These are phyloP conservation scores for Rhynchosporium agropyri DNA, from an alignment of 2,329 filamentous ascomycete species.

Conservation along the genomic window DNA sequence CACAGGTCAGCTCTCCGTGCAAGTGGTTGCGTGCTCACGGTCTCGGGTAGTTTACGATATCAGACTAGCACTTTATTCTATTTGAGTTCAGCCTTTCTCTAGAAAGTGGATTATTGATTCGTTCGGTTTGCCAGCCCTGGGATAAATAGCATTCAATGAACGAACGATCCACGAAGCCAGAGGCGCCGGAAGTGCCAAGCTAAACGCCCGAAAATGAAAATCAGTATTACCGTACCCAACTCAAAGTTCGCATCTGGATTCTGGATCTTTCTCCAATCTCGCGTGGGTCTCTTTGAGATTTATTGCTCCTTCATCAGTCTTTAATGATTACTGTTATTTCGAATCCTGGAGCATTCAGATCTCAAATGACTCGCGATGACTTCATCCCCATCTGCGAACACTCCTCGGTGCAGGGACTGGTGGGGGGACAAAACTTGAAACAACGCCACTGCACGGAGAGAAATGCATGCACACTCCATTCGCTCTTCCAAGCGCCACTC, in stretches of 20 bases:
- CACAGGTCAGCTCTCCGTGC: no score
- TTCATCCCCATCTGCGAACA: not conserved
- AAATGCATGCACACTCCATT: constrained; percentile 3
- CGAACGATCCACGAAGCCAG: constrained; percentile 6
- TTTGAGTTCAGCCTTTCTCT: no score
- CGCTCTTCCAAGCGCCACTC: constrained; percentile 1
- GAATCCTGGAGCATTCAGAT: not conserved
- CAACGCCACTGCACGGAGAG: constrained; percentile 17
- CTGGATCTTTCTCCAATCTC: not conserved
- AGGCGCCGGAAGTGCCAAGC: constrained; percentile 5
- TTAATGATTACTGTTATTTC: not conserved
- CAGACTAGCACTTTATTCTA: not conserved
- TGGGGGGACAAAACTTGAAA: not conserved
- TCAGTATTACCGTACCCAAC: not conserved
- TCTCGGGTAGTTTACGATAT: not conserved
- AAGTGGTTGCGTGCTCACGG: not conserved
- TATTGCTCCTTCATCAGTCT: not conserved
- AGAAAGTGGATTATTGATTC: not conserved
- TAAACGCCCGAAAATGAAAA: not conserved
- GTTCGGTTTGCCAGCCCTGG: constrained; percentile 9
- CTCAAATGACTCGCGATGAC: not conserved
- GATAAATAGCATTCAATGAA: not conserved
- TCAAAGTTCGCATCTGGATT: not conserved
- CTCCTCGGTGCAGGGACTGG: not conserved
- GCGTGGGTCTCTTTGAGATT: not conserved